phyloP scores from a whole-genome alignment of 257 asterid species.

The Coffea eugenioides region DNA sequence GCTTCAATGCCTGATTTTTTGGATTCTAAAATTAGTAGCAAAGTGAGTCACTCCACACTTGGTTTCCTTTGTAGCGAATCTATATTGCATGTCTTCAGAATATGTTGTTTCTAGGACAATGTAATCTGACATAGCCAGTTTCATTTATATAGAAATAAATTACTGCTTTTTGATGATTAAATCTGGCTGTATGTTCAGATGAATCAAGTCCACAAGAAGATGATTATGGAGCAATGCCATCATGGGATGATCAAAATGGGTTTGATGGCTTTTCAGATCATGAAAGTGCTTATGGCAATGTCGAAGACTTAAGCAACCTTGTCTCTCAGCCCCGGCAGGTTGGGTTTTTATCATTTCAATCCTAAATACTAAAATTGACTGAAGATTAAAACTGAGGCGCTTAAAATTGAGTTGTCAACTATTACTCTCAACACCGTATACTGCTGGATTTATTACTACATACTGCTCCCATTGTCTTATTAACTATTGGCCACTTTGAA shows the following conservation, averaged over 20 bases:
- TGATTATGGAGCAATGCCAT: slow-evolving; percentile 48
- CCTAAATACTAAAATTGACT: neutral
- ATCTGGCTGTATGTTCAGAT: slow-evolving; percentile 38
- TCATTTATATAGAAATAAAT: neutral
- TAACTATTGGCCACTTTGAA: neutral
- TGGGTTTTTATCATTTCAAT: slow-evolving; percentile 16
- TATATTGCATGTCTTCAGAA: neutral
- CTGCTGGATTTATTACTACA: neutral
- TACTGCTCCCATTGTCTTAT: neutral
- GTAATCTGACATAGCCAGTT: neutral
- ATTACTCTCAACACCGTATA: neutral
- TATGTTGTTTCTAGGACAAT: neutral
- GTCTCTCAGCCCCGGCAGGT: slow-evolving; percentile 99
- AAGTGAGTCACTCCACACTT: too few relatives aligned
- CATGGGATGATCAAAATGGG: slow-evolving; percentile 74
- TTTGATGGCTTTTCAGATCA: slow-evolving; percentile 56
- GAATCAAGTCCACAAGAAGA: slow-evolving; percentile 49
- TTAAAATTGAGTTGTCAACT: neutral
- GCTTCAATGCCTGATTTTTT: neutral
- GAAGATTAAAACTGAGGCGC: neutral
- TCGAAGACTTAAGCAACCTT: slow-evolving; percentile 59
- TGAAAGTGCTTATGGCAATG: slow-evolving; percentile 54
- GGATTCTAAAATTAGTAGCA: neutral
- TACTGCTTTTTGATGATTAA: neutral
- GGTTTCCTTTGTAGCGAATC: too few relatives aligned